phyloP scores from a whole-genome alignment of 225 moss, liverwort and hornwort species.

The Neckera pumila region DNA sequence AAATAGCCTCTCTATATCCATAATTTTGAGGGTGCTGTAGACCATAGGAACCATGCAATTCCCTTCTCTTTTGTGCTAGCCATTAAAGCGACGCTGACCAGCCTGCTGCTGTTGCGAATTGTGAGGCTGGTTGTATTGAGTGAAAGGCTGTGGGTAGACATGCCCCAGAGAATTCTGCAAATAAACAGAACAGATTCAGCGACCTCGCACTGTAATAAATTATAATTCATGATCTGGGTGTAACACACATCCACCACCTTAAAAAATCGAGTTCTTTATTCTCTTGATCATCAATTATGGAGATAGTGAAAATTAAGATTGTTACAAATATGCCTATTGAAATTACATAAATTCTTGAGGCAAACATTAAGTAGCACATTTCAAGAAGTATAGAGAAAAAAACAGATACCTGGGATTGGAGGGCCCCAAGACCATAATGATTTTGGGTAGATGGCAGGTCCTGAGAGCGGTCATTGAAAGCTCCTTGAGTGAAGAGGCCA shows the following conservation, averaged over 20 bases:
- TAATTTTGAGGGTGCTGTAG: constrained; percentile 31
- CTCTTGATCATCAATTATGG: background rate
- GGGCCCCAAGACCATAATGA: constrained; percentile 78
- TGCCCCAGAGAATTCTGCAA: constrained; percentile 81
- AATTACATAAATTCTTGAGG: background rate
- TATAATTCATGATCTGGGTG: background rate
- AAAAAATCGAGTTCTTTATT: background rate
- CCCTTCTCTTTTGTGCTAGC: constrained; percentile 35
- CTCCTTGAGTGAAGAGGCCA: constrained; percentile 92
- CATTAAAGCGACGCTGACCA: constrained; percentile 83
- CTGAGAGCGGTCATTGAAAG: constrained; percentile 81
- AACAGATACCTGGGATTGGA: constrained; percentile 74
- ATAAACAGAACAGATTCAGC: background rate
- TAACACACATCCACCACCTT: background rate
- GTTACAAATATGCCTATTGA: background rate
- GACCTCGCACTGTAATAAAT: background rate
- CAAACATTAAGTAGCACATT: background rate
- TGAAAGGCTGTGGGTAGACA: constrained; percentile 86
- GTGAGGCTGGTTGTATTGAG: constrained; percentile 76
- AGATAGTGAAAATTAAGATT: background rate
- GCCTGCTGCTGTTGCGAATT: constrained; percentile 70
- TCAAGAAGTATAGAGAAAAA: background rate
- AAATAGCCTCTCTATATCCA: constrained; percentile 31
- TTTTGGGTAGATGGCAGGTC: constrained; percentile 81
- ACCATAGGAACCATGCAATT: constrained; percentile 38